Evolutionary conservation across 805 yeast species (phyloP).

Genomic region (Teunomyces stri): DNA sequence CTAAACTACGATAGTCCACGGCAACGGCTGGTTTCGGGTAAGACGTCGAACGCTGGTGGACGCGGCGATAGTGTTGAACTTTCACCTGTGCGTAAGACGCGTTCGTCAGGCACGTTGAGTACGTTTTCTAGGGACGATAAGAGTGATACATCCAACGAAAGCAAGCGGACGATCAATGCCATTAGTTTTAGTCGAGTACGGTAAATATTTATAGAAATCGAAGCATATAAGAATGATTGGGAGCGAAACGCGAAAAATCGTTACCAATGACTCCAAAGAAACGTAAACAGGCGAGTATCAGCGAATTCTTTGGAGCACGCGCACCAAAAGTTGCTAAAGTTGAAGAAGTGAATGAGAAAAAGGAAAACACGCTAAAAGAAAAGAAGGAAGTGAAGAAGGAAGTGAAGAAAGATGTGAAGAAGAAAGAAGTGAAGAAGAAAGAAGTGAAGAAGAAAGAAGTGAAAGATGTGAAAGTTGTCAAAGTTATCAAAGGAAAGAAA

Average conservation of each 20-base stretch:
- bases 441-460: too few relatives aligned
- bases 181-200: slow-evolving; percentile 24
- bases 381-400: slow-evolving; percentile 1
- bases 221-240: not conserved
- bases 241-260: not conserved
- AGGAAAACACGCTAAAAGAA: slow-evolving; percentile 3
- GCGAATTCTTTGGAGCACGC: not conserved
- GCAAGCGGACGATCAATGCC: slow-evolving; percentile 17
- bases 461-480: too few relatives aligned
- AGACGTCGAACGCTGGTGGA: slow-evolving; percentile 5
- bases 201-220: not conserved
- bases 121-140: not conserved
- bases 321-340: not conserved
- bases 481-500: slow-evolving; percentile 2
- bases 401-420: too few relatives aligned
- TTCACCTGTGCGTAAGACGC: slow-evolving; percentile 17
- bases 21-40: slow-evolving; percentile 11
- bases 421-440: too few relatives aligned
- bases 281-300: slow-evolving; percentile 5
- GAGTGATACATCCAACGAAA: slow-evolving; percentile 6
- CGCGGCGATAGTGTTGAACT: slow-evolving; percentile 5
- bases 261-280: not conserved
- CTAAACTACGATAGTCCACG: slow-evolving; percentile 10
- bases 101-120: slow-evolving; percentile 14
- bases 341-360: not conserved